phyloP scores from a whole-genome alignment of 352 stramenopile species.

The Phytophthora citrophthora region DNA sequence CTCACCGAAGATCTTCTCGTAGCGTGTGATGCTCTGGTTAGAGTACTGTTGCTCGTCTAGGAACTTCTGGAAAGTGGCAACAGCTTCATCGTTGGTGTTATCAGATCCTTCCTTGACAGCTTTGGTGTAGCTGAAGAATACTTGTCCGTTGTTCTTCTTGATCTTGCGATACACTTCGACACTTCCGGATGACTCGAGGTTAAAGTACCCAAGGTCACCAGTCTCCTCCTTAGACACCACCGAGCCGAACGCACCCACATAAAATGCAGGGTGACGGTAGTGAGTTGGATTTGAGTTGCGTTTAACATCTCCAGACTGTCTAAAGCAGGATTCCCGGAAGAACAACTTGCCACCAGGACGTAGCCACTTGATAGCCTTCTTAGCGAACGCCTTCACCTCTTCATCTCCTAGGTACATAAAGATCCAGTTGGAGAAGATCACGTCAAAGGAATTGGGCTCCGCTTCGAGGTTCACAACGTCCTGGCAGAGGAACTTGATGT shows the following conservation, averaged over 20 bases:
- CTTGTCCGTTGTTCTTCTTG: conserved; percentile 87
- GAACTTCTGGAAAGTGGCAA: conserved; percentile 76
- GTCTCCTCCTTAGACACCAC: conserved; percentile 52
- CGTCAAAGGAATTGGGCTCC: conserved; percentile 62
- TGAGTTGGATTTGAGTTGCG: conserved; percentile 67
- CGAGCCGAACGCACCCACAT: conserved; percentile 58
- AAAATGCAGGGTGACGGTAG: conserved; percentile 76
- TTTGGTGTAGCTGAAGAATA: conserved; percentile 79
- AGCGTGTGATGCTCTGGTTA: conserved; percentile 69
- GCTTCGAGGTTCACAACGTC: conserved; percentile 73
- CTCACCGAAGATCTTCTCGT: conserved; percentile 79
- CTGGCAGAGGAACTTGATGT: conserved; percentile 71
- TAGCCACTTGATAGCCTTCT: conserved; percentile 70
- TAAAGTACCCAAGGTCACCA: conserved; percentile 52
- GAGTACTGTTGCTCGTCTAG: conserved; percentile 79
- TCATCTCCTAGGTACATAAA: conserved; percentile 79
- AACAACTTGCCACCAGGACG: conserved; percentile 69
- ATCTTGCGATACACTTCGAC: conserved; percentile 71
- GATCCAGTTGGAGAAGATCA: conserved; percentile 82
- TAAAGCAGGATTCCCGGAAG: conserved; percentile 76
- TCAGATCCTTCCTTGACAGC: conserved; percentile 39
- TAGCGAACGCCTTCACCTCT: conserved; percentile 57
- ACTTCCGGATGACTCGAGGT: conserved; percentile 72
- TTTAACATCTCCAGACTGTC: conserved; percentile 68
- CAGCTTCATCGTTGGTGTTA: conserved; percentile 27